Conservation (phyloP, 2,329 filamentous ascomycete species). For the Neoascochyta sp. region DNA sequence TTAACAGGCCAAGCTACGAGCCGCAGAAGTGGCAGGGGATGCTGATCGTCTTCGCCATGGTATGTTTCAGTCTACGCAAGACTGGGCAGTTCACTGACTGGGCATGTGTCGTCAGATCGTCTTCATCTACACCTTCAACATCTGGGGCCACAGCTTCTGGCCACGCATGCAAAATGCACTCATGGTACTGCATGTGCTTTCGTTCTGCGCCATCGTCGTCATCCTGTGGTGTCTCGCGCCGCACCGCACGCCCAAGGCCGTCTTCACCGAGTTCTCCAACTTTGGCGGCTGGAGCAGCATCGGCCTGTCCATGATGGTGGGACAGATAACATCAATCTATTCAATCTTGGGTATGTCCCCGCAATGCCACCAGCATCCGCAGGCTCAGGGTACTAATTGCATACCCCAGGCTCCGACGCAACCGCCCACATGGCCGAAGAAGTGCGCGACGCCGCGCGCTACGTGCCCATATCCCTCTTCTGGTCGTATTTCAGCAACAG, state of each 20-base stretch:
- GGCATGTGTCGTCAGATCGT: too few relatives aligned
- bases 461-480: constrained; percentile 37
- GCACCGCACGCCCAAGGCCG: constrained; percentile 34
- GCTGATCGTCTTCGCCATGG: constrained; percentile 44
- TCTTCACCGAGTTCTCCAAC: constrained; percentile 48
- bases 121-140: constrained; percentile 38
- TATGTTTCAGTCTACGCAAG: too few relatives aligned
- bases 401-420: constrained; percentile 28
- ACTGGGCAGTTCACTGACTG: too few relatives aligned
- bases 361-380: background rate
- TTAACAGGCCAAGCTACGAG: constrained; percentile 42
- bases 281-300: constrained; percentile 38
- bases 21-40: constrained; percentile 46
- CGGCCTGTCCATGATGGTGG: constrained; percentile 2
- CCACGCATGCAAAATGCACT: constrained; percentile 1
- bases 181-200: constrained; percentile 47
- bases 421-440: constrained; percentile 41
- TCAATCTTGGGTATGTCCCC: constrained; percentile 1
- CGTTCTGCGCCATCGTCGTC: constrained; percentile 50
- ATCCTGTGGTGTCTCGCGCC: constrained; percentile 25
- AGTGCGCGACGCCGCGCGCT: constrained; percentile 32
- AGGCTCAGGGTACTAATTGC: background rate
- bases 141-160: constrained; percentile 42
- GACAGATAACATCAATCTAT: constrained; percentile 3
- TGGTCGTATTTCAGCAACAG: constrained; percentile 37